Base-by-base conservation (phyloP, 129 eudicot species). In the Lonicera japonica region DNA sequence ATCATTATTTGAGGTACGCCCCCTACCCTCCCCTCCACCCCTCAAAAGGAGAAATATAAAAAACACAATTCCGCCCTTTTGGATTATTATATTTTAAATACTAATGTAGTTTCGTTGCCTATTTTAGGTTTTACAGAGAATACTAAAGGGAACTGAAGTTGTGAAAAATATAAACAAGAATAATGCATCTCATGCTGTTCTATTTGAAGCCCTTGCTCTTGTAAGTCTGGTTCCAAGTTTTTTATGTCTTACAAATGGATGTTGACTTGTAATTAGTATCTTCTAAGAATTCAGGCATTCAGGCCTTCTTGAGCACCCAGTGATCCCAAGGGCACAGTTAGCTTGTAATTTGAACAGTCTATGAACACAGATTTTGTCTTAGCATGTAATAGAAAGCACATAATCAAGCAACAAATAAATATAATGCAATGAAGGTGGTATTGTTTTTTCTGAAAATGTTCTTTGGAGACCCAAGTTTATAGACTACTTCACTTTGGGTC, bases 131-230 rank as follows among this genome's bases (percentile, higher is more conserved):
- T 73, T 94, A 63, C 99, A 94, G 79, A 80, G 96, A 67, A 83
- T 94, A 73, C 73, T 94, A 39, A 85, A 88, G 99, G 99, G 99
- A 71, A 94, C 99, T 2, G 99, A 94, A 36, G 95, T 88, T 54
- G 99, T 94, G 82, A 94, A 94, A 81, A 94, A 94, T 77, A 96
- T 94, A 54, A 94, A 94, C 74, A 94, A 94, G 84, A 94, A 94
- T 70, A 94, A 94, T 75, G 99, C 99, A 70, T 94, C 99, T 38
- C 99, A 94, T 76, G 96, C 99, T 55, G 99, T 94, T 24, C 79
- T 94, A 54, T 94, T 94, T 63, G 99, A 94, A 88, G 96, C 99
- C 56, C 96, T 94, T 72, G 95, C 99, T 69, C 96, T 94, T 72
- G 99, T 94, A 83, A 87, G 85, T 83, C 67, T 54, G n/a, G 29